phyloP scores from a whole-genome alignment of 371 early-diverging fungal species.

The Syncephalastrum sp. region DNA sequence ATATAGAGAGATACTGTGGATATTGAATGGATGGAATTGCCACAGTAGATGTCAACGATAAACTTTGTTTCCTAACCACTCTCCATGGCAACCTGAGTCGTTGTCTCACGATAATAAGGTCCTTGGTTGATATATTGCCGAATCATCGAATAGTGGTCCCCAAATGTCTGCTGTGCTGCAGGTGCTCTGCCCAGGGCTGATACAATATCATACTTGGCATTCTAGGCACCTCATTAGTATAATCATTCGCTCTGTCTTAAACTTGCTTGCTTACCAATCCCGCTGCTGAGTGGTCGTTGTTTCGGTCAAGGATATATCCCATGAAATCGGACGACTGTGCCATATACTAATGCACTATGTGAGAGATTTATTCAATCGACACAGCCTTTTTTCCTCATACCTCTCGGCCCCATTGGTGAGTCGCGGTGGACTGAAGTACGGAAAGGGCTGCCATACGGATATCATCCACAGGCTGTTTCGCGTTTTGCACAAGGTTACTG shows the following conservation, averaged over 20 bases:
- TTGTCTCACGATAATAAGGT: slow-evolving; percentile 29
- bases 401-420: slow-evolving; percentile 42
- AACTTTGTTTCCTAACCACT: slow-evolving; percentile 19
- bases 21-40: too few relatives aligned
- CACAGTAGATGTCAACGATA: too few relatives aligned
- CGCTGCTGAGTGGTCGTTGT: slow-evolving; percentile 32
- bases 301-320: slow-evolving; percentile 45
- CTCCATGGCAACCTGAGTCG: slow-evolving; percentile 39
- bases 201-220: slow-evolving; percentile 47
- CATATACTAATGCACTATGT: slow-evolving; percentile 6
- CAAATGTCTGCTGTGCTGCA: slow-evolving; percentile 21
- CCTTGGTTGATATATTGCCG: slow-evolving; percentile 44
- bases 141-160: slow-evolving; percentile 25
- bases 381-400: slow-evolving; percentile 15
- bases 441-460: slow-evolving; percentile 42
- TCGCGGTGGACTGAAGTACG: slow-evolving; percentile 38
- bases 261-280: slow-evolving; percentile 37
- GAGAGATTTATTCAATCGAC: not conserved
- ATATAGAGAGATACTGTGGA: too few relatives aligned
- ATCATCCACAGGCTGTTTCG: slow-evolving; percentile 41
- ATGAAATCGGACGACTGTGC: slow-evolving; percentile 37
- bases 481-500: slow-evolving; percentile 24
- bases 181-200: slow-evolving; percentile 26
- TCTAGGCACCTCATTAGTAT: not conserved
- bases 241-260: too few relatives aligned